phyloP scores from a whole-genome alignment of 1,284 basidiomycete genomes.

The Cryptococcus sp. region DNA sequence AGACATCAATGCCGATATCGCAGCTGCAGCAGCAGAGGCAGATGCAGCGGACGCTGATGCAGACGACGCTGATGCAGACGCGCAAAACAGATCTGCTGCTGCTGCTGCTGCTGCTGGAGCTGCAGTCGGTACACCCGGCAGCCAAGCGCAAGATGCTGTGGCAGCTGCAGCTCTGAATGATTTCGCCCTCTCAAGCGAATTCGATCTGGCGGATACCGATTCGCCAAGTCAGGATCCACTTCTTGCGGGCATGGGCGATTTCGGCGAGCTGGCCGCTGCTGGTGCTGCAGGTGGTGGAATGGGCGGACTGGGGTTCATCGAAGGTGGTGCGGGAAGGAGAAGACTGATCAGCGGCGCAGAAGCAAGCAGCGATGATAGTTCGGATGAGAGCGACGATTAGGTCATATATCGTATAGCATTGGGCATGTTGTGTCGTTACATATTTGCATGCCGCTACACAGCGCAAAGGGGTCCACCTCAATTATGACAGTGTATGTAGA shows the following conservation, averaged over 20 bases:
- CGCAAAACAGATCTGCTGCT: background rate
- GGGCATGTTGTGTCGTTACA: no score
- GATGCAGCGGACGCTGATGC: constrained; percentile 13
- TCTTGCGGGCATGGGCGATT: constrained; percentile 3
- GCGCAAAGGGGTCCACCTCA: background rate
- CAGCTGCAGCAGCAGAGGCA: constrained; percentile 8
- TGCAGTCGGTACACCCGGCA: constrained; percentile 5
- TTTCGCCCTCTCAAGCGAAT: constrained; percentile 11
- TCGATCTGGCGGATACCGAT: background rate
- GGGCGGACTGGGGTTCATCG: constrained; percentile 19
- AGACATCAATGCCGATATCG: background rate
- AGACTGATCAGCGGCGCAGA: constrained; percentile 35
- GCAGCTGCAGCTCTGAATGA: constrained; percentile 28
- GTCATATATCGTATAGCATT: background rate
- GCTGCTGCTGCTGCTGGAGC: no score
- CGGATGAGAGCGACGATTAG: constrained; percentile 38
- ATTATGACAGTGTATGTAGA: background rate
- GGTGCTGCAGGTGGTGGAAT: background rate
- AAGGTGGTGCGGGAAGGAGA: constrained; percentile 44
- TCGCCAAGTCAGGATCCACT: background rate
- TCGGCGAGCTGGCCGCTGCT: background rate
- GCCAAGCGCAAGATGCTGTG: constrained; percentile 10
- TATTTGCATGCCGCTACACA: no score
- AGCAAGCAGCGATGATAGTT: constrained; percentile 27
- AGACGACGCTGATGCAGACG: constrained; percentile 8